Evolutionary conservation across 495 filamentous ascomycete species (phyloP), one percentile per base, ranked within the genome.

Genomic region (Polyplosphaeria fusca): DNA sequence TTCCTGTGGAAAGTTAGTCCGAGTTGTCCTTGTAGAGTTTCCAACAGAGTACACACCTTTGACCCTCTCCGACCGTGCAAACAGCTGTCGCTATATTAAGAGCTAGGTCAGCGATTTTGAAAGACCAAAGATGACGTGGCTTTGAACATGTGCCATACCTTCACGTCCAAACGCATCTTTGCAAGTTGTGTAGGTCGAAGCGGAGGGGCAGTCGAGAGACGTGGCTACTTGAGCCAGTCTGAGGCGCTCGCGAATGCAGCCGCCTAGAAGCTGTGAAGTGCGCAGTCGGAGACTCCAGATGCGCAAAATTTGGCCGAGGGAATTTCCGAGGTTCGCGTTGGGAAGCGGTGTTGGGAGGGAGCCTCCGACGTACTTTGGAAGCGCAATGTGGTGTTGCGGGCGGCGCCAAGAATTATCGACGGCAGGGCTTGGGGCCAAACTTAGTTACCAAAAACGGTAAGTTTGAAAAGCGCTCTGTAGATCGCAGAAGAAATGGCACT

Each of bases 151-250:
- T 13, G 19, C 22, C 56, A 26, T 55, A 65, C 64, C 64, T 68
- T 68, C 13, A 68, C 65, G 54, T 68, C 65, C 47, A 68, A 51
- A 45, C 65, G 61, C 65, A 68, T 68, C 41, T 14, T 68, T 27
- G 52, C 37, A 42, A 39, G 26, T 48, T 16, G 47, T 25, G 25
- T 54, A n/a, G 26, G 28, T 44, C 42, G 41, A 22, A 26, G 53
- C 35, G 30, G 39, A 52, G 58, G 47, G 51, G 50, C 44, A 43
- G 20, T 44, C 47, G n/a, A 39, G 47, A 57, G 58, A 65, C 62
- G 62, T 61, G 62, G 58, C 62, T 65, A 46, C 28, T 59, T 24
- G 16, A 61, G 62, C 62, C 62, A 52, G 62, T 58, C 62, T 35
- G 47, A n/a, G n/a, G n/a, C 49, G 35, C 4, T 25, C 32, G 54